Evolutionary conservation across 2,329 filamentous ascomycete genomes (phyloP).

Genomic region (Podosphaera xanthii): DNA sequence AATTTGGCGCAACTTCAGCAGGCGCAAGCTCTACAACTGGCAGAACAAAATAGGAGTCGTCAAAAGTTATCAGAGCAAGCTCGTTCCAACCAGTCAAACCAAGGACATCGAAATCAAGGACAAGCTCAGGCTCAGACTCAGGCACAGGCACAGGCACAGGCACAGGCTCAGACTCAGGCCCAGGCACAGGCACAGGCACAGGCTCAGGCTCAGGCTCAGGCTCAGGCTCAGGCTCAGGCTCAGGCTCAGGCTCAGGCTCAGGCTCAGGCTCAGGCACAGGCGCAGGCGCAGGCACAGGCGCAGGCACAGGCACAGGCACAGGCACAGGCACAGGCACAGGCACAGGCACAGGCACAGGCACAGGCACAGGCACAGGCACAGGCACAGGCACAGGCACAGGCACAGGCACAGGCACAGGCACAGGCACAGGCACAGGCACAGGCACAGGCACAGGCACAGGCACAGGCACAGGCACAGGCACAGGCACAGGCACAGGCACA

Average conservation of each 20-base stretch:
- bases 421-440: slow-evolving; percentile 15
- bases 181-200: slow-evolving; percentile 13
- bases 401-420: slow-evolving; percentile 19
- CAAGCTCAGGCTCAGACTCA: slow-evolving; percentile 14
- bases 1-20: slow-evolving; percentile 15
- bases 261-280: slow-evolving; percentile 18
- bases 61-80: slow-evolving; percentile 12
- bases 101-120: slow-evolving; percentile 7
- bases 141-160: slow-evolving; percentile 18
- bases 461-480: slow-evolving; percentile 16
- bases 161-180: slow-evolving; percentile 15
- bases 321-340: slow-evolving; percentile 17
- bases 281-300: slow-evolving; percentile 17
- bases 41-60: slow-evolving; percentile 16
- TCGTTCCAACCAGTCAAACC: slow-evolving; percentile 4
- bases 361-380: slow-evolving; percentile 13
- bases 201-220: slow-evolving; percentile 13
- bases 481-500: slow-evolving; percentile 6
- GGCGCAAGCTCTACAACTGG: slow-evolving; percentile 16
- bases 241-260: slow-evolving; percentile 10
- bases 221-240: slow-evolving; percentile 15
- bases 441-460: slow-evolving; percentile 10
- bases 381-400: slow-evolving; percentile 13
- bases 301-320: slow-evolving; percentile 17
- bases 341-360: slow-evolving; percentile 14